Base-by-base conservation (phyloP, 176 grass and related monocot genomes). In the Raddia distichophylla region DNA sequence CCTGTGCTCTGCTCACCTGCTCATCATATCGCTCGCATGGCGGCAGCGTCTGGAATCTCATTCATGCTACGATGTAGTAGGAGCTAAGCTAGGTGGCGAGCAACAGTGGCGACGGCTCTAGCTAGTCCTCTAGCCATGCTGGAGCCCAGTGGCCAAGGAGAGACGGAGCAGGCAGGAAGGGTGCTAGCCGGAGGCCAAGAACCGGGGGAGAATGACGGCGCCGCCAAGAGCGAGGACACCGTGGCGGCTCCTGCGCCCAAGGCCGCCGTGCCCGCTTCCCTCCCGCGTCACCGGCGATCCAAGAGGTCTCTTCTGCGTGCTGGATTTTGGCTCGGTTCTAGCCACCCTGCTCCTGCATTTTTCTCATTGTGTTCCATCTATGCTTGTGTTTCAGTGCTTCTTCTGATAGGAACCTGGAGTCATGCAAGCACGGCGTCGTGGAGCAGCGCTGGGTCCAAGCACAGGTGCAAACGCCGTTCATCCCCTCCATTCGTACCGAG, bases 221-320 rank as follows among this genome's bases (percentile, higher is more conserved):
- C 17, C n/a, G 58, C 69, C 48, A 48, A 56, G 16, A 61, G 27
- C 44, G 67, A 76, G 48, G 64, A 56, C 57, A 40, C 65, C 0
- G 64, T 34, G 17, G 45, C 75, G 60, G 46, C 67, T 32, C 55
- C 78, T 0, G 50, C 66, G 43, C 14, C 72, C 46, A 83, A 86
- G 62, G n/a, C 61, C 12, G 18, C 66, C 11, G 59, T 18, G 16
- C 64, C 69, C 11, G 20, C 73, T 19, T 8, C 13, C 50, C n/a
- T 71, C 72, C 83, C 74, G 71, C 88, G 65, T 15, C 91, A 93
- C 75, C 69, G 85, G 69, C 91, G 91, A 66, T 88, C 91, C 33
- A 90, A 88, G 75, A 93, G 91, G 91, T 93, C 20, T 47, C 19
- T 34, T 8, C 19, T 34, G 9, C 65, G 0, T 9, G 44, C 9